Base-by-base conservation (phyloP, 1,139 yeast genomes). In the Lizanozyma gosingica region DNA sequence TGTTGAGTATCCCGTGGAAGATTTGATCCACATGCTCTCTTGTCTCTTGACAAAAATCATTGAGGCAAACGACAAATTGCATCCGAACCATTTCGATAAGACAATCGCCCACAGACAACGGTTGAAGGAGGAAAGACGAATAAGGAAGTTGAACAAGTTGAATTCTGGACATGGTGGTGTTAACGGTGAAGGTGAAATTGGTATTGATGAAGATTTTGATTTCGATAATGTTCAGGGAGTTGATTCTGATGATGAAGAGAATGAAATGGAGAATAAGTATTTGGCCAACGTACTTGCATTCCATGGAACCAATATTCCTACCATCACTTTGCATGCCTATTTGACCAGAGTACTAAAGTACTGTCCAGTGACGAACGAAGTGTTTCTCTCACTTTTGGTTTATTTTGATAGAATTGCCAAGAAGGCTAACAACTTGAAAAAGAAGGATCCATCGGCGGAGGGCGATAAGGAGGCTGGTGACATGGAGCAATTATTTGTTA, bases 291-390 rank as follows among this genome's bases (percentile, higher is more conserved):
- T 92, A 2, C 64, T 90, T 45, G 94, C 97, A 37, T 92, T 92
- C 58, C 97, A 88, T 57, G 98, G 98, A 15, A 79, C 95, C 40
- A 94, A 90, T 56, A 81, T 92, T 14, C 99, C 99, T 1, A 96
- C 95, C 11, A 92, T 92, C 41, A 79, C 92, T 8, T 71, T 94
- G 39, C 90, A 87, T 55, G 94, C 95, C 15, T 92, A 92, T 58
- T 71, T 92, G 44, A 76, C 88, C 35, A 78, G 98, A 54, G 94
- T 92, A 27, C 75, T 92, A 56, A 92, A 90, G 60, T 94, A 92
- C 62, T 92, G 99, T 60, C 98, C 99, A 0, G 94, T 94, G 16
- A 90, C 98, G 2, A 92, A 92, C 61, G 98, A 94, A 57, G 97
- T 94, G 27, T 92, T 90, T 59, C 67, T 92, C 40, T 82, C 95